Evolutionary conservation across 164 flowering plant genomes (phyloP).

Genomic region (Cinnamomum chago): DNA sequence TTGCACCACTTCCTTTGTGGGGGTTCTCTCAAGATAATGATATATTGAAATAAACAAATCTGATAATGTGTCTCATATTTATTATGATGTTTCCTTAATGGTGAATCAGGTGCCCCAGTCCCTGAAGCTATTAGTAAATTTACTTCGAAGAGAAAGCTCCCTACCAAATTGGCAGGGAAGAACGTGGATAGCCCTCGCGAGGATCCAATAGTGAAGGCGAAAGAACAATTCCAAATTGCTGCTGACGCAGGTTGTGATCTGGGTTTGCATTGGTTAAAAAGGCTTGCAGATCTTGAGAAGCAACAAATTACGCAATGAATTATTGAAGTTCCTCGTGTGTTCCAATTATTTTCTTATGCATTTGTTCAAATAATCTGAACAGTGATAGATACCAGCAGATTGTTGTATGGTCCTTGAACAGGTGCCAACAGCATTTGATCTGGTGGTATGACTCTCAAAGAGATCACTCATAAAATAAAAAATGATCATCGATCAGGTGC

Average conservation of each 20-base stretch:
- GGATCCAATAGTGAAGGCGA: constrained; percentile 59
- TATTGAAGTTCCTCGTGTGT: neutral
- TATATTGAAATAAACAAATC: neutral
- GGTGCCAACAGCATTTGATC: too few species aligned
- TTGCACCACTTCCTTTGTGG: neutral
- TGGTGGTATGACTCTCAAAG: too few species aligned
- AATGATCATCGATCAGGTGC: too few species aligned
- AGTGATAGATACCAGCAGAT: too few species aligned
- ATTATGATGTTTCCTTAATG: neutral
- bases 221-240: constrained; percentile 64
- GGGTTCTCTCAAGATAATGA: neutral
- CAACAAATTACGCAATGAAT: constrained; percentile 11
- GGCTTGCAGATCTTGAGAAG: constrained; percentile 64
- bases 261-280: constrained; percentile 75
- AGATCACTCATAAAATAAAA: too few species aligned
- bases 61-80: neutral
- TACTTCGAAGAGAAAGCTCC: constrained; percentile 24
- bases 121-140: constrained; percentile 67
- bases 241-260: constrained; percentile 82
- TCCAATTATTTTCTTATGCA: too few species aligned
- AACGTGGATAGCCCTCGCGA: constrained; percentile 8
- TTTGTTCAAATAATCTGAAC: too few species aligned
- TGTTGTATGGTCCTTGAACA: too few species aligned
- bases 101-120: constrained; percentile 50
- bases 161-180: constrained; percentile 24